Evolutionary conservation across 768 basidiomycete species (phyloP).

Genomic region (Rhodotorula babjevae): DNA sequence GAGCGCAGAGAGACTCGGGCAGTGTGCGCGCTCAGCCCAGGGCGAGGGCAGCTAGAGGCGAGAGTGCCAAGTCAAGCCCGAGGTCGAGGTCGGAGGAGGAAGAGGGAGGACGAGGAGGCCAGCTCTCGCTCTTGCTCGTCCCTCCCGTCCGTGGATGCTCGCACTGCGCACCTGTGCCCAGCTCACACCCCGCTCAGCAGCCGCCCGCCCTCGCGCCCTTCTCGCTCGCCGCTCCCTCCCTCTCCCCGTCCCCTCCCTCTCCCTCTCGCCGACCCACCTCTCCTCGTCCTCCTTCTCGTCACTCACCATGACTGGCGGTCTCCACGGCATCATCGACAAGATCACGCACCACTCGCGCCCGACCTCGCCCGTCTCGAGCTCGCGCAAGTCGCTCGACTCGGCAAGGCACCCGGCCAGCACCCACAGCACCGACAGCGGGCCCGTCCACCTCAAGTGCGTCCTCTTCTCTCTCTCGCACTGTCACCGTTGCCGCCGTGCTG

Average conservation of each 20-base stretch:
- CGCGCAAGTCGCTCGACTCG: slow-evolving; percentile 10
- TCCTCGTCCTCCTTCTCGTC: neutral
- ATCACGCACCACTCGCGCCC: slow-evolving; percentile 4
- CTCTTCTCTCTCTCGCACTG: neutral
- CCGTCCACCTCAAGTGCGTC: slow-evolving; percentile 25
- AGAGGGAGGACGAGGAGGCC: neutral
- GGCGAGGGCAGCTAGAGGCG: no score
- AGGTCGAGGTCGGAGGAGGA: neutral
- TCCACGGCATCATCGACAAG: slow-evolving; percentile 14
- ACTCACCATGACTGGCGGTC: slow-evolving; percentile 19
- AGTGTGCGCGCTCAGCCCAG: no score
- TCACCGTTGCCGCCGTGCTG: neutral
- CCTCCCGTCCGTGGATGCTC: slow-evolving; percentile 9
- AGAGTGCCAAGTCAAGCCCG: no score
- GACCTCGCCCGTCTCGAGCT: neutral
- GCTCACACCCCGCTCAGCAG: neutral
- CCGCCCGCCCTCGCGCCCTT: neutral
- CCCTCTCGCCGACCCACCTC: neutral
- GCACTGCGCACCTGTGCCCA: slow-evolving; percentile 1
- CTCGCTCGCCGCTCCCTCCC: neutral
- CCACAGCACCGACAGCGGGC: slow-evolving; percentile 2
- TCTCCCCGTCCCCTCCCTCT: neutral
- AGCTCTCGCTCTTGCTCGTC: neutral
- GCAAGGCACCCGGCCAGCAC: neutral
- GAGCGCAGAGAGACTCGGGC: no score